Base-by-base conservation (phyloP, 345 rosid genomes). In the Euclidium syriacum region DNA sequence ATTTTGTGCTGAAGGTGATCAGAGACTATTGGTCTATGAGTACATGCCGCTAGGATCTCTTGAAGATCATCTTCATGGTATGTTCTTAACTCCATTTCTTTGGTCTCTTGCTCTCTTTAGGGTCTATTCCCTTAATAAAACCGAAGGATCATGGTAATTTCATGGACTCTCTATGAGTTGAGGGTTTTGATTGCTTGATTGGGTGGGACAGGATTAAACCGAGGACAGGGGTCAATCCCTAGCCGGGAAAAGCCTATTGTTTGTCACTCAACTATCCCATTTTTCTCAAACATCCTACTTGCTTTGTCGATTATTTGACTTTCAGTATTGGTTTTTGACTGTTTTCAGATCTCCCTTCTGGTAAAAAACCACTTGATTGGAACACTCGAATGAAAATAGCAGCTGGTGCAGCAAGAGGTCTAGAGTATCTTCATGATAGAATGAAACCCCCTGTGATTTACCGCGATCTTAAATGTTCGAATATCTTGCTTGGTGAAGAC, bases 381-480 rank as follows among this genome's bases (percentile, higher is more conserved):
- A 86, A 75, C 71, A 77, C 81, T 0, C 68, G 98, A 62, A 88
- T 91, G 96, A 77, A 78, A 68, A 83, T 91, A 68, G 96, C 96
- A 14, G 98, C 96, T 32, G 92, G 96, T 34, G 95, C 92, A 25
- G 96, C 90, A 1, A 80, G 80, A 39, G 98, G 96, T 3, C 75
- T 91, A 64, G 92, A 88, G 70, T 86, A 91, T 68, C 72, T 91
- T 64, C 98, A 91, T 51, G 90, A 81, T 22, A 75, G 83, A 77
- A 75, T 85, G 76, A 83, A 74, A 6, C 81, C 92, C 0, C 96
- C 96, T 43, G 83, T 91, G 51, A 91, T 91, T 58, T 91, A 88
- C 67, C 90, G 98, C 10, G 98, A 91, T 52, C 73, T 91, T 33
- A 91, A 91, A 67, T 86, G 95, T 73, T 86, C 95, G 7, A 91